Conservation (phyloP, 306 rosid species). For the Rosa lucieae region DNA sequence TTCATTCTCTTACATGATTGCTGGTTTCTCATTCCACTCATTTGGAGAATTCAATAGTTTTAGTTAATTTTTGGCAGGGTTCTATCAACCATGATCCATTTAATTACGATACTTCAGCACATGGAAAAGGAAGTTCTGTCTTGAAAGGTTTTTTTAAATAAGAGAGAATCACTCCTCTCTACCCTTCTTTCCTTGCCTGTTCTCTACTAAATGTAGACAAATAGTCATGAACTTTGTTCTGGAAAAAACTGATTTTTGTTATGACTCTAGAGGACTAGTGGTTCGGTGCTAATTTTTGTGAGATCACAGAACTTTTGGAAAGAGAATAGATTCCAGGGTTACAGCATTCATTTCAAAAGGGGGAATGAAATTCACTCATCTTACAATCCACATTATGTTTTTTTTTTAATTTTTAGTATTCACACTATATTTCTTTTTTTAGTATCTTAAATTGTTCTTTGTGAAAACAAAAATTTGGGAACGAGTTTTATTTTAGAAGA, state of each 20-base stretch:
- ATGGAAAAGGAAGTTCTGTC: not conserved
- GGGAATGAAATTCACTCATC: no score
- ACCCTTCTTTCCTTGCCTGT: not conserved
- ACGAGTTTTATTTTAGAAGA: no score
- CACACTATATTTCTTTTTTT: no score
- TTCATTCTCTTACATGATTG: not conserved
- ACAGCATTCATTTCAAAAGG: not conserved
- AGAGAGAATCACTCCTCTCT: not conserved
- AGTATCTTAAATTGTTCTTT: no score
- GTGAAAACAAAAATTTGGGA: no score
- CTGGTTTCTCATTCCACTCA: not conserved
- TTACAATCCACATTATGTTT: no score
- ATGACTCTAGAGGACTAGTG: not conserved
- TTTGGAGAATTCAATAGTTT: not conserved
- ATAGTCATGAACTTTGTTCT: not conserved
- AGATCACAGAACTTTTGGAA: not conserved
- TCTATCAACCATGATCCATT: not conserved
- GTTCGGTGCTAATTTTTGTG: not conserved
- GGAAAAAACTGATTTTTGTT: not conserved
- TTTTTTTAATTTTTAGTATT: no score
- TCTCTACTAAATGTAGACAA: not conserved
- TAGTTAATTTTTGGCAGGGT: not conserved
- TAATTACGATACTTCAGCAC: not conserved
- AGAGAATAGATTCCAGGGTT: not conserved
- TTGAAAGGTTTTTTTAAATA: no score